Evolutionary conservation across 805 yeast genomes (phyloP), one percentile per base, ranked within the genome.

Genomic region (Ogataea methylovora): DNA sequence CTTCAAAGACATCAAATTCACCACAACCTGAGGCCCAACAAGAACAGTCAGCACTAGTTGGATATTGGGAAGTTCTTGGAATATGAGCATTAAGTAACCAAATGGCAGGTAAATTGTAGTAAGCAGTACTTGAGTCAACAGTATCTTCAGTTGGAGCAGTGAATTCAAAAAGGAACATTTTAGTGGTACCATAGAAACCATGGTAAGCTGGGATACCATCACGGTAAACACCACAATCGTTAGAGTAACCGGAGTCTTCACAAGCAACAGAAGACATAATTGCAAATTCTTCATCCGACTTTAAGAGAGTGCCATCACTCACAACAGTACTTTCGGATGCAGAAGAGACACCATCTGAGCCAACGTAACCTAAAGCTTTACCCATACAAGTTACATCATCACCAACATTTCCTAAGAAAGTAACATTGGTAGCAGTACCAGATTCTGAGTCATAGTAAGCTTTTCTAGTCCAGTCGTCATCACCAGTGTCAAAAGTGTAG

Each of bases 11-110:
- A 57, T 81, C 88, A 46, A 75, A 79, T 56, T 81, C 87, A 53
- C 87, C 87, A 58, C 86, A 79, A 10, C 87, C 88, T 20, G 80
- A 68, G 30, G 70, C 63, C 87, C 87, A 81, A 49, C 86, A 77
- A 7, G 86, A 79, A 56, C 87, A 81, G 51, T 73, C 75, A 23
- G 62, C 60, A 43, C 72, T 74, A 6, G 58, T 40, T 30, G 79
- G 76, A 51, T 79, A 81, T 56, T 81, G 87, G 3, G 86, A 61
- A 14, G 87, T 80, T 64, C 87, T 69, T 42, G 86, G 82, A 38
- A 81, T 79, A 44, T 75, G 69, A 21, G 84, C 80, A 45, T 81
- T 80, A 49, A 81, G 61, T 40, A 81, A 61, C 88, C 88, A 81
- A 45, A 79, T 79, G 15, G 85, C 87, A 8, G 87, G 85, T 76